Conservation (phyloP, 352 stramenopile genomes). For the Phytophthora europaea region DNA sequence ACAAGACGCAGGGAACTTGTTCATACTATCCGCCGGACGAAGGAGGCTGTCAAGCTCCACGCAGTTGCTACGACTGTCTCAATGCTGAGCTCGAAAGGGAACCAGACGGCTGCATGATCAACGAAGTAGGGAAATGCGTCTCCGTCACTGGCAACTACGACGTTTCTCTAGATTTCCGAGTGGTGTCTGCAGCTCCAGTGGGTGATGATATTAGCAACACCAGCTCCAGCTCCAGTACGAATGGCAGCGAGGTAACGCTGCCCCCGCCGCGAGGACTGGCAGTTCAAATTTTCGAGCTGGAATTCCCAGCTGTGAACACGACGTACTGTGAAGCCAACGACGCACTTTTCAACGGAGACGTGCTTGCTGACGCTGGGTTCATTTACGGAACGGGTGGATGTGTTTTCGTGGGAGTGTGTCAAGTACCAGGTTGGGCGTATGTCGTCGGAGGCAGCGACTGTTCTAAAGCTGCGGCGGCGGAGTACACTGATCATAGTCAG, state of each 20-base stretch:
- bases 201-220: conserved; percentile 6
- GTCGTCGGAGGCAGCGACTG: conserved; percentile 42
- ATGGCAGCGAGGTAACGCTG: background rate
- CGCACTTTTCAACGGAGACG: conserved; percentile 8
- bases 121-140: conserved; percentile 36
- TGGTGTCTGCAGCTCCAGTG: conserved; percentile 5
- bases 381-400: conserved; percentile 37
- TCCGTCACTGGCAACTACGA: conserved; percentile 39
- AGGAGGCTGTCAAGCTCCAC: conserved; percentile 35
- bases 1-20: conserved; percentile 33
- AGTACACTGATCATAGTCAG: background rate
- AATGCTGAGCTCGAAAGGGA: conserved; percentile 37
- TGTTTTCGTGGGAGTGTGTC: conserved; percentile 44
- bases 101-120: conserved; percentile 41
- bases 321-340: conserved; percentile 55
- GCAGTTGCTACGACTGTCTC: conserved; percentile 56
- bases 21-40: conserved; percentile 42
- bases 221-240: conserved; percentile 6
- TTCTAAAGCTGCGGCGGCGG: background rate
- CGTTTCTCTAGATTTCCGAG: conserved; percentile 37
- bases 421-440: conserved; percentile 28
- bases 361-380: conserved; percentile 22
- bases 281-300: conserved; percentile 9
- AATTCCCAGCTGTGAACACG: conserved; percentile 45
- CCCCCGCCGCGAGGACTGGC: background rate